Evolutionary conservation across 305 asterid genomes (phyloP).

Genomic region (Ilex paraguariensis): DNA sequence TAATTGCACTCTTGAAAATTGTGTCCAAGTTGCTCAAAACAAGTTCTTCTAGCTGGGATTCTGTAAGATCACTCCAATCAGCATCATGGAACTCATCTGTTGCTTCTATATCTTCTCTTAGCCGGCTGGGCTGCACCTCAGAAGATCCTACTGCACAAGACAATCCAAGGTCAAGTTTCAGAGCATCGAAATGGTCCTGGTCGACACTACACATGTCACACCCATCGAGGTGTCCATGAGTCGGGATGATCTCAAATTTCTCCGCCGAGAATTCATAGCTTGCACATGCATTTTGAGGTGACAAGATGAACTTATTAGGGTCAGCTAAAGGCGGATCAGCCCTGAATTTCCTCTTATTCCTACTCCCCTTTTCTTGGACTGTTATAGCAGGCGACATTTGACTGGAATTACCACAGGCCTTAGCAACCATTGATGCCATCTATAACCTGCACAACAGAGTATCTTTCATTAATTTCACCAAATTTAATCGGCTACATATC

Average conservation of each 20-base stretch:
- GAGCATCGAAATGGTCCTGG: conserved; percentile 47
- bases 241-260: conserved; percentile 46
- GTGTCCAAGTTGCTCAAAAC: conserved; percentile 70
- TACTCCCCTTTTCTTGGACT: conserved; percentile 74
- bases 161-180: conserved; percentile 80
- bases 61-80: conserved; percentile 88
- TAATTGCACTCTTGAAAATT: conserved; percentile 71
- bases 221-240: conserved; percentile 33
- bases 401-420: conserved; percentile 33
- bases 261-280: conserved; percentile 79
- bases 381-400: conserved; percentile 58
- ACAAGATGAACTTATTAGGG: conserved; percentile 43
- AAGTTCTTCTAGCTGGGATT: conserved; percentile 79
- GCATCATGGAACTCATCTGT: conserved; percentile 55
- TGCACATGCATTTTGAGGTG: conserved; percentile 50
- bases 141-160: conserved; percentile 55
- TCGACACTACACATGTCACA: conserved; percentile 59
- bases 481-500: no score
- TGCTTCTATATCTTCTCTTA: conserved; percentile 48
- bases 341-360: conserved; percentile 91
- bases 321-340: conserved; percentile 83
- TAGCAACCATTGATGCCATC: conserved; percentile 1
- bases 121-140: conserved; percentile 31
- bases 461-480: no score
- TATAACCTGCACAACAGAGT: neutral